phyloP scores from a whole-genome alignment of 805 yeast species.

The Candida ipomoeae region DNA sequence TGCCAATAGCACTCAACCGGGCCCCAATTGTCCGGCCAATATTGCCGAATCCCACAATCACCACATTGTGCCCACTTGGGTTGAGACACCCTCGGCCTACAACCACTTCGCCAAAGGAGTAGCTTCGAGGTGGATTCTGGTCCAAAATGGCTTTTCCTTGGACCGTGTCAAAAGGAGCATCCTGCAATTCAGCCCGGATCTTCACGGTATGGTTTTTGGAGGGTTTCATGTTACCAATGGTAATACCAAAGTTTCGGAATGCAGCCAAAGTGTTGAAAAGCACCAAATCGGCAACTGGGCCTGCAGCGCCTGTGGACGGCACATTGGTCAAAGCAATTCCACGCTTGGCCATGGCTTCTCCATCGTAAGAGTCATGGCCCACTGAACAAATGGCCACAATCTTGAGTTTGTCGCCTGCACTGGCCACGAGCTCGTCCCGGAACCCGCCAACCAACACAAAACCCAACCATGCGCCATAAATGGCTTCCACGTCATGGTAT shows the following conservation, averaged over 20 bases:
- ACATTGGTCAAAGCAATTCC: slow-evolving; percentile 59
- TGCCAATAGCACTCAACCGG: slow-evolving; percentile 55
- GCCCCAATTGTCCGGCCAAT: slow-evolving; percentile 65
- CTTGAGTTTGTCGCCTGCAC: slow-evolving; percentile 44
- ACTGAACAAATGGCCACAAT: slow-evolving; percentile 53
- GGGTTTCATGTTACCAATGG: slow-evolving; percentile 39
- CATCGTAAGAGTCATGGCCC: slow-evolving; percentile 52
- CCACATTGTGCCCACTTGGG: slow-evolving; percentile 55
- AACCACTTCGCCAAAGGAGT: slow-evolving; percentile 40
- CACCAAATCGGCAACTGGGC: slow-evolving; percentile 72
- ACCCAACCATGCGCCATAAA: slow-evolving; percentile 60
- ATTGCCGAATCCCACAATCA: slow-evolving; percentile 70
- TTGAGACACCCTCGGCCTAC: slow-evolving; percentile 44
- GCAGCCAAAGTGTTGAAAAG: slow-evolving; percentile 53
- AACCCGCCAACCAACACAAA: slow-evolving; percentile 51
- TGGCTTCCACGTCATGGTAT: slow-evolving; percentile 44
- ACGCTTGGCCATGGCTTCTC: slow-evolving; percentile 32
- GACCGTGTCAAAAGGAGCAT: slow-evolving; percentile 29
- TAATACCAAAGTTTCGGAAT: slow-evolving; percentile 53
- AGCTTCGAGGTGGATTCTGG: slow-evolving; percentile 2
- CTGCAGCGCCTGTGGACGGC: slow-evolving; percentile 51
- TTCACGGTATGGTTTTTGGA: slow-evolving; percentile 40
- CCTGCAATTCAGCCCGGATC: slow-evolving; percentile 37
- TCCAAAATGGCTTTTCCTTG: slow-evolving; percentile 30
- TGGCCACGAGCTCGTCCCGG: slow-evolving; percentile 36